A percentile compares a stretch with the other conserved stretches of the same genome.
Evolutionary conservation across 2,329 filamentous ascomycete species (phyloP).

Genomic region (Hypomyces rosellus): DNA sequence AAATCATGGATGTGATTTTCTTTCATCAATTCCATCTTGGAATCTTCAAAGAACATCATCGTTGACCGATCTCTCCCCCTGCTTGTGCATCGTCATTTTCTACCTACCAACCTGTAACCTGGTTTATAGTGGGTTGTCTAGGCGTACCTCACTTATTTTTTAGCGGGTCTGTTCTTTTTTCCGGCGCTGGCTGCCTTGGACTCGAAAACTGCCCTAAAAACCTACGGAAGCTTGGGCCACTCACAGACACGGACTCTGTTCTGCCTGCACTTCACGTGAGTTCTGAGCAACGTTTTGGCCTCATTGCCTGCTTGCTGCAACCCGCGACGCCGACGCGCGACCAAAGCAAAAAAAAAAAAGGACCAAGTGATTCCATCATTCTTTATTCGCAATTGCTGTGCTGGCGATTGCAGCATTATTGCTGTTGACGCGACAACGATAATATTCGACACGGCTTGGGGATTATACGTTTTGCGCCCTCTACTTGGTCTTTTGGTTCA

Average conservation of each 20-base stretch:
- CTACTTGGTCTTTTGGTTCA: not conserved
- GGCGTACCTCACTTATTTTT: no score
- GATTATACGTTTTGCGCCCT: not conserved
- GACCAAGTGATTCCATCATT: not conserved
- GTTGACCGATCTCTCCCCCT: not conserved
- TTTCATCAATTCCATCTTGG: no score
- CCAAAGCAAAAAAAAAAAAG: not conserved
- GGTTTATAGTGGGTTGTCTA: not conserved
- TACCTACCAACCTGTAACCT: no score
- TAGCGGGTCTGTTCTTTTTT: no score
- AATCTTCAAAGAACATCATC: not conserved
- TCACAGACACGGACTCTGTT: not conserved
- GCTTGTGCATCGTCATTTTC: slow-evolving; percentile 10
- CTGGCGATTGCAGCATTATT: not conserved
- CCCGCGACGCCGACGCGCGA: not conserved
- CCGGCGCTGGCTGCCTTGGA: no score
- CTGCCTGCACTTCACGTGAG: slow-evolving; percentile 10
- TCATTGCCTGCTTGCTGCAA: slow-evolving; percentile 6
- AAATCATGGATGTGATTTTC: not conserved
- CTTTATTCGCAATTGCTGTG: not conserved
- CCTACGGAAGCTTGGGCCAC: slow-evolving; percentile 8
- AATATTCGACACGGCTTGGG: no score
- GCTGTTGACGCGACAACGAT: not conserved
- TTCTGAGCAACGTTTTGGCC: slow-evolving; percentile 5
- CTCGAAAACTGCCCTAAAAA: not conserved